phyloP scores from a whole-genome alignment of 176 grass and related monocot genomes.

The Aegilops tauschii region DNA sequence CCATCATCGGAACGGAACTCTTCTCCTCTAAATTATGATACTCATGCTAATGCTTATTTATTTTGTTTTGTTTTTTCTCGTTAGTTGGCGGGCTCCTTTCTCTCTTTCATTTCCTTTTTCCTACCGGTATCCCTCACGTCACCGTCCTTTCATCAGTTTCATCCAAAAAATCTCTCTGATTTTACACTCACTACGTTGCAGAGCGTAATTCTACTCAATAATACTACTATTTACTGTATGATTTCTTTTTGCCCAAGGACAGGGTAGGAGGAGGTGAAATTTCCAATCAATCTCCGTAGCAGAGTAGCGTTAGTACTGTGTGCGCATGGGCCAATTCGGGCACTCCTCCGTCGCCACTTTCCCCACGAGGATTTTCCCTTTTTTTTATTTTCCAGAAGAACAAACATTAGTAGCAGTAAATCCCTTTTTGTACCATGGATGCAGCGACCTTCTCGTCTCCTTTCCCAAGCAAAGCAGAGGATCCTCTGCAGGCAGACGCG shows the following conservation, averaged over 20 bases:
- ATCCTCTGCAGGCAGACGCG: neutral
- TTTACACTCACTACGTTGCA: no score
- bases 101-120: neutral
- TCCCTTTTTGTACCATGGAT: neutral
- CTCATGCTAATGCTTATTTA: neutral
- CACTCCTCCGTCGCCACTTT: neutral
- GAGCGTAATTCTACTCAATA: no score
- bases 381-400: neutral
- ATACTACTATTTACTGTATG: no score
- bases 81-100: slow-evolving; percentile 44
- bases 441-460: neutral
- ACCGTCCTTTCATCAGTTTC: neutral
- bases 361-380: neutral
- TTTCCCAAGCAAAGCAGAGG: no score
- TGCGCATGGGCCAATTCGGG: neutral
- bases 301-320: no score
- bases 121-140: neutral
- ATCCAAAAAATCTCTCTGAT: neutral
- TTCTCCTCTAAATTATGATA: neutral
- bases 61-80: neutral
- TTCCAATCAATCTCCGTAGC: no score
- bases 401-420: neutral
- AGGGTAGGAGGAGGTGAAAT: no score
- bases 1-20: no score
- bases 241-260: no score